Evolutionary conservation across 345 rosid species (phyloP).

Genomic region (Brassica carinata): DNA sequence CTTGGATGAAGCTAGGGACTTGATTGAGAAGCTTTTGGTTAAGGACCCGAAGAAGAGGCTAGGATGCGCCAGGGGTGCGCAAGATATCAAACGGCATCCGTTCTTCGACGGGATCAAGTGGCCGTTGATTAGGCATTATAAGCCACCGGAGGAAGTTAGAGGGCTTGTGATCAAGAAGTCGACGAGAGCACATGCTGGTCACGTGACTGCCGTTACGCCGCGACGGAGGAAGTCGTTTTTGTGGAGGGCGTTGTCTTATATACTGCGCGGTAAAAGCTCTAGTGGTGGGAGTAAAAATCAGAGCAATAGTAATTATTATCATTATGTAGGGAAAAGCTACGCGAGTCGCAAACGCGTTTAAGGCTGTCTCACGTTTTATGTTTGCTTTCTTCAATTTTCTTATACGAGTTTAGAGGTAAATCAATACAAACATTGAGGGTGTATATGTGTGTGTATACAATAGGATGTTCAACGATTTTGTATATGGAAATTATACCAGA

Average conservation of each 20-base stretch:
- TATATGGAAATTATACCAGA: slow-evolving; percentile 28
- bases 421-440: slow-evolving; percentile 3
- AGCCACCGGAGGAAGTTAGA: slow-evolving; percentile 70
- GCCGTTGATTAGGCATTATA: slow-evolving; percentile 76
- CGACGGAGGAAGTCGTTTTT: slow-evolving; percentile 48
- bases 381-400: neutral
- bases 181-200: slow-evolving; percentile 44
- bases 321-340: slow-evolving; percentile 42
- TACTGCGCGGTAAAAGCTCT: slow-evolving; percentile 40
- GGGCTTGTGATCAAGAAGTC: slow-evolving; percentile 51
- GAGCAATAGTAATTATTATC: slow-evolving; percentile 48
- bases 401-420: slow-evolving; percentile 5
- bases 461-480: slow-evolving; percentile 25
- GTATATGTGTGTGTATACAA: slow-evolving; percentile 25
- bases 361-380: slow-evolving; percentile 11
- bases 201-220: slow-evolving; percentile 39
- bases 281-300: slow-evolving; percentile 38
- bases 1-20: slow-evolving; percentile 57
- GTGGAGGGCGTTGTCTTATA: slow-evolving; percentile 49
- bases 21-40: slow-evolving; percentile 71
- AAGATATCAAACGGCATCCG: slow-evolving; percentile 73
- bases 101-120: slow-evolving; percentile 77
- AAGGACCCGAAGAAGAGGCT: slow-evolving; percentile 77
- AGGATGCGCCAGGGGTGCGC: slow-evolving; percentile 77
- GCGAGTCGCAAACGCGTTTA: slow-evolving; percentile 44